Evolutionary conservation across 176 grass and related monocot species (phyloP).

Genomic region (Microstegium vimineum): DNA sequence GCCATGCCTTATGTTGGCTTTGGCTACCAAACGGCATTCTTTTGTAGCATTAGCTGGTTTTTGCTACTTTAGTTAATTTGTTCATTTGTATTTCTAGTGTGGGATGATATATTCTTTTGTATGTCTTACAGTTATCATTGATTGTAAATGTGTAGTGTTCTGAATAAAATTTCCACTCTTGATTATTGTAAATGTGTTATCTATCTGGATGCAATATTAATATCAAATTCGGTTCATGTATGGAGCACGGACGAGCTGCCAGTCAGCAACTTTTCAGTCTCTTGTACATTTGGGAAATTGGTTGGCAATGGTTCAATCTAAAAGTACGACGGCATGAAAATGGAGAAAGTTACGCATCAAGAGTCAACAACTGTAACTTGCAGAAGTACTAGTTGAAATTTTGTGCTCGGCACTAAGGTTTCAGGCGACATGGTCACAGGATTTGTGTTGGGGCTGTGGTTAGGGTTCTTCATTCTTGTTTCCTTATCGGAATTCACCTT

Average conservation of each 20-base stretch:
- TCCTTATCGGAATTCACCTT: neutral
- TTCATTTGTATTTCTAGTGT: neutral
- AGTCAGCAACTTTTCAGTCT: neutral
- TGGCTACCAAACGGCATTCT: neutral
- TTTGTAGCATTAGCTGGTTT: conserved; percentile 14
- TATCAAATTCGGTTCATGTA: neutral
- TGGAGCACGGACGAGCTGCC: neutral
- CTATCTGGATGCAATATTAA: neutral
- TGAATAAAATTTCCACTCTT: neutral
- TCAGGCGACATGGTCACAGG: neutral
- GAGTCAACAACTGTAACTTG: no score
- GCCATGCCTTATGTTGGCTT: neutral
- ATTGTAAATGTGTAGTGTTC: conserved; percentile 15
- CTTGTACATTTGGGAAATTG: neutral
- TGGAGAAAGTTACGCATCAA: neutral
- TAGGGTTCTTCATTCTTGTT: neutral
- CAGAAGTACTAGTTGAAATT: no score
- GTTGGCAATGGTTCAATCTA: neutral
- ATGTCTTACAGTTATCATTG: conserved; percentile 7
- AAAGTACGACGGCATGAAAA: neutral
- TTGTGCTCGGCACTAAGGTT: neutral
- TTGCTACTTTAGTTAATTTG: neutral
- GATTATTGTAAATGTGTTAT: conserved; percentile 17
- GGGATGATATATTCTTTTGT: neutral
- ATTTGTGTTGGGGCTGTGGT: no score